Percentiles rank a stretch among this genome's conserved stretches.
phyloP scores from a whole-genome alignment of 768 basidiomycete genomes.

The Serpula lacrymans region DNA sequence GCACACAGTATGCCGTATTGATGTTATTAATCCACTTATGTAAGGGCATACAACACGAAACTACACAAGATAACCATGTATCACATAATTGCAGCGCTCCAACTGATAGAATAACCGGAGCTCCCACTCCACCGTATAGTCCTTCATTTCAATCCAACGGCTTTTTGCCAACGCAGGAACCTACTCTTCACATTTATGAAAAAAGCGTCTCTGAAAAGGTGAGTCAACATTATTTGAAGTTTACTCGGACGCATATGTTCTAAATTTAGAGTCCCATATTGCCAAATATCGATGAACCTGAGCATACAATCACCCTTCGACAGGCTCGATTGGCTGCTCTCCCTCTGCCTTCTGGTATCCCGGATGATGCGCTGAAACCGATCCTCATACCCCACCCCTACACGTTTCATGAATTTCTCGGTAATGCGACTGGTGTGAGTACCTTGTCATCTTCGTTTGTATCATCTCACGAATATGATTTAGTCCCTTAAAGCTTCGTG shows the following conservation, averaged over 20 bases:
- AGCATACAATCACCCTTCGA: constrained; percentile 49
- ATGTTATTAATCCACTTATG: no score
- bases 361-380: constrained; percentile 64
- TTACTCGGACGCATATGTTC: no score
- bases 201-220: no score
- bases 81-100: no score
- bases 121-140: constrained; percentile 4
- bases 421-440: constrained; percentile 54
- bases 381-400: constrained; percentile 62
- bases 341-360: constrained; percentile 60
- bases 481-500: constrained; percentile 60
- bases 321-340: constrained; percentile 54
- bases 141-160: not conserved
- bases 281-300: constrained; percentile 12
- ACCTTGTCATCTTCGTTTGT: constrained; percentile 2
- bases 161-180: not conserved
- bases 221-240: no score
- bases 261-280: no score
- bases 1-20: no score
- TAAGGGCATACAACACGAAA: no score
- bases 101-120: no score
- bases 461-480: no score
- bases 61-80: no score
- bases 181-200: not conserved
- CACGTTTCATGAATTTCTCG: constrained; percentile 68